Conservation (phyloP, 495 filamentous ascomycete genomes). For the Margaritispora aquatica region DNA sequence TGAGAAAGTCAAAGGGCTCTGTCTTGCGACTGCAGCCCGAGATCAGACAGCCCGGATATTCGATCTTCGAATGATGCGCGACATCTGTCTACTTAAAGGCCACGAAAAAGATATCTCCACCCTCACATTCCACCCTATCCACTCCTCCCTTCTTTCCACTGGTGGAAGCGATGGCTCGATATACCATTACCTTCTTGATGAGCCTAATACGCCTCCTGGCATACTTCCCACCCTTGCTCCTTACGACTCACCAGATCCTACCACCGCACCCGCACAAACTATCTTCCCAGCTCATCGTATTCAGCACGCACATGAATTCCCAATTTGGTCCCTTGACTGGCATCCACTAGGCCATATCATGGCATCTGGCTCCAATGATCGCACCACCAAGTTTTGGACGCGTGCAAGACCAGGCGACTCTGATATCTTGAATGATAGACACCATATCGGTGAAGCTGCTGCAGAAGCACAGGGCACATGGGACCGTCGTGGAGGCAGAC, state of each 20-base stretch:
- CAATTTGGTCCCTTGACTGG: conserved; percentile 97
- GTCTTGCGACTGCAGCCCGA: conserved; percentile 85
- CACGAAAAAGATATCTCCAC: conserved; percentile 95
- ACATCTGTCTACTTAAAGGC: conserved; percentile 83
- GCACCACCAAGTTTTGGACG: conserved; percentile 94
- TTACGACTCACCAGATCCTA: conserved; percentile 75
- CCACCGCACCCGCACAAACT: conserved; percentile 71
- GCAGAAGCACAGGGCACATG: conserved; percentile 91
- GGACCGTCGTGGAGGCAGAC: conserved; percentile 70
- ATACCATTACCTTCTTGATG: conserved; percentile 88
- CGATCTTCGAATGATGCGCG: conserved; percentile 96
- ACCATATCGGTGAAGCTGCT: conserved; percentile 89
- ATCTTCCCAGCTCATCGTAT: conserved; percentile 84
- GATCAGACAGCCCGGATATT: conserved; percentile 90
- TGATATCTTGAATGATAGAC: conserved; percentile 77
- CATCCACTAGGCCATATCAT: conserved; percentile 94
- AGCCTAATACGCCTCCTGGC: conserved; percentile 74
- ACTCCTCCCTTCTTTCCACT: conserved; percentile 81
- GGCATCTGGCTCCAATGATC: conserved; percentile 97
- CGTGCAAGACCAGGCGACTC: conserved; percentile 80
- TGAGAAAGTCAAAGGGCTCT: conserved; percentile 71
- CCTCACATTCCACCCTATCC: conserved; percentile 88
- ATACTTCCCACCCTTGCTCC: conserved; percentile 61
- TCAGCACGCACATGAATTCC: conserved; percentile 82
- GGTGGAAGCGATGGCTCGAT: conserved; percentile 84